Evolutionary conservation across 1,139 yeast genomes (phyloP), one percentile per base, ranked within the genome.

Genomic region (Entelexis paramagnoliae): DNA sequence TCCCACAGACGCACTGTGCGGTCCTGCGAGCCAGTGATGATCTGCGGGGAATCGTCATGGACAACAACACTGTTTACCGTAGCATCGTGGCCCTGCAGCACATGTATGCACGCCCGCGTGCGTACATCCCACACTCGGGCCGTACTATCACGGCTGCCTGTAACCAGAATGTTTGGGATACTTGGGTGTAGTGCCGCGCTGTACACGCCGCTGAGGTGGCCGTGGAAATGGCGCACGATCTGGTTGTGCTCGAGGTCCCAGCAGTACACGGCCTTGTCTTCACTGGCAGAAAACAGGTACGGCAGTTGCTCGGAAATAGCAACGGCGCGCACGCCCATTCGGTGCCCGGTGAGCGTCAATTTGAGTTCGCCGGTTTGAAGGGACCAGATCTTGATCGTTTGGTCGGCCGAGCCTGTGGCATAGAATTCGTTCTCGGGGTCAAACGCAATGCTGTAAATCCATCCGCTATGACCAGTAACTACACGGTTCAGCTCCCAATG

Each of bases 51-150:
- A 1, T 78, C 77, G 1, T 77, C 73, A 53, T 83, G 81, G 53
- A 88, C 73, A 40, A 72, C 71, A 2, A 91, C 82, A 44, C 81
- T 74, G 47, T 83, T 80, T 10, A 93, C 77, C 24, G 93, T 84
- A 39, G 78, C 76, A 56, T 79, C 76, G 66, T 93, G 98, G 0
- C 98, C 98, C 2, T 81, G 72, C 45, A 93, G 69, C 0, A 83
- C 83, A 75, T 83, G 82, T 0, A 85, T 81, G 17, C 89, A 82
- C 2, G 77, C 69, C 51, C 93, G 72, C 0, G 95, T 78, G 54
- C 98, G 73, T 54, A 91, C 81, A 66, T 93, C 99, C 99, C 99
- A 93, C 4, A 87, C 82, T 53, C 95, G 71, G 0, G 89, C 83
- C 0, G 84, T 84, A 6, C 89, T 76, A 65, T 93, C 99, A 54